Evolutionary conservation across 2,329 filamentous ascomycete genomes (phyloP), one percentile per base, ranked within the genome.

Genomic region (Pseudonectria foliicola): DNA sequence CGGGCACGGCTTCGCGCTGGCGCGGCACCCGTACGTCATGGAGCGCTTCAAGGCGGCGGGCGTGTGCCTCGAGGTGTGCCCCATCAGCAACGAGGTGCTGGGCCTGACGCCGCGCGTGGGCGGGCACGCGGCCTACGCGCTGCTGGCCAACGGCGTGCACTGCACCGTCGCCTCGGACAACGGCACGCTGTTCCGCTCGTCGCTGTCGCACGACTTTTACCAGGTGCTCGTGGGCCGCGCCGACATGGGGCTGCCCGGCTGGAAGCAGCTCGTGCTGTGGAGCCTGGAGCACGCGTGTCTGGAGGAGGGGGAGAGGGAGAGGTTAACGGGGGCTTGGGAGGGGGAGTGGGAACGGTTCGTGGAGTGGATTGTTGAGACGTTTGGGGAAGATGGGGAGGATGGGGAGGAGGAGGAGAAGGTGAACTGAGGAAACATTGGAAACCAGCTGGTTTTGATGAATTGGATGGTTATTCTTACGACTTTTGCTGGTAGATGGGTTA

Each of bases 81-180:
- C 82, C 1, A 85, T 86, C 32, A 86, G 81, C 1, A 88, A 87
- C 50, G 83, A 88, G 63, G 66, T 87, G 1, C 61, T 87, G 13
- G 81, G 83, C 24, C 67, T 88, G 13, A 83, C 80, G 33, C 71
- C 77, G 7, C 70, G 75, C 29, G 70, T 79, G 37, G 70, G 71
- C 25, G 78, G 81, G 10, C 83, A 87, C 49, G 62, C 78, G 12
- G 75, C 82, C 54, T 84, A 85, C 26, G 66, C 70, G 41, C 62
- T 88, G 15, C 64, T 87, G 35, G 81, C 81, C n/a, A 78, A 82
- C 35, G 76, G 81, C 25, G 72, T 87, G 32, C 80, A 82, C 31
- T 88, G 83, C 59, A 82, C 82, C 0, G 64, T 87, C 27, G 86
- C 77, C 50, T 82, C 80, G 14, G 83, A 88, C 49, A 87, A 88